Conservation (phyloP, 345 rosid genomes). For the Hibiscus trionum region DNA sequence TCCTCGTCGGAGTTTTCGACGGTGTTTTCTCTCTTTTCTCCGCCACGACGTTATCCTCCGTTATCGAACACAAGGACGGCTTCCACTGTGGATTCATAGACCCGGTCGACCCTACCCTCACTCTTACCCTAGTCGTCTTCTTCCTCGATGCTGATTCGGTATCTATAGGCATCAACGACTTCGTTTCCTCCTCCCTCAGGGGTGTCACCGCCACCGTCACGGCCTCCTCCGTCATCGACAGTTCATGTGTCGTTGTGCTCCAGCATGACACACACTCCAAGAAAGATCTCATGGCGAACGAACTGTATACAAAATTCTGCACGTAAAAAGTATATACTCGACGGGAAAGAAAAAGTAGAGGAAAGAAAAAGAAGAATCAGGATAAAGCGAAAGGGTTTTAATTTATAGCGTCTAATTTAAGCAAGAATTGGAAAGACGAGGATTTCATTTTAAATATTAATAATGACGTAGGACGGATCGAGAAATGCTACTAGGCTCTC, state of each 20-base stretch:
- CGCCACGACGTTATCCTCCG: slow-evolving; percentile 39
- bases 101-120: slow-evolving; percentile 9
- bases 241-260: slow-evolving; percentile 6
- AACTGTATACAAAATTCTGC: background rate
- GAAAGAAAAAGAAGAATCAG: background rate
- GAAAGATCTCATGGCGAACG: slow-evolving; percentile 37
- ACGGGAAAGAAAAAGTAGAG: background rate
- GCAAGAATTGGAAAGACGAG: background rate
- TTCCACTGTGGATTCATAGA: slow-evolving; percentile 34
- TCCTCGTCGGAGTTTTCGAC: background rate
- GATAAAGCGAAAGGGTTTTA: background rate
- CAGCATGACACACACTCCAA: slow-evolving; percentile 47
- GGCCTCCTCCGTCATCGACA: background rate
- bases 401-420: background rate
- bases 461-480: background rate
- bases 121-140: slow-evolving; percentile 29
- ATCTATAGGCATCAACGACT: slow-evolving; percentile 11
- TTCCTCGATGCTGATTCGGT: slow-evolving; percentile 9
- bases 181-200: slow-evolving; percentile 19
- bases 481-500: background rate
- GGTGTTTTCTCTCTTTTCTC: slow-evolving; percentile 13
- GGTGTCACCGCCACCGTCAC: background rate
- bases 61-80: slow-evolving; percentile 53
- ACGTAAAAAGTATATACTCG: background rate
- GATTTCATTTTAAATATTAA: background rate